Evolutionary conservation across 2,329 filamentous ascomycete genomes (phyloP), one percentile per base, ranked within the genome.

Genomic region (Curvularia eragrostidis): DNA sequence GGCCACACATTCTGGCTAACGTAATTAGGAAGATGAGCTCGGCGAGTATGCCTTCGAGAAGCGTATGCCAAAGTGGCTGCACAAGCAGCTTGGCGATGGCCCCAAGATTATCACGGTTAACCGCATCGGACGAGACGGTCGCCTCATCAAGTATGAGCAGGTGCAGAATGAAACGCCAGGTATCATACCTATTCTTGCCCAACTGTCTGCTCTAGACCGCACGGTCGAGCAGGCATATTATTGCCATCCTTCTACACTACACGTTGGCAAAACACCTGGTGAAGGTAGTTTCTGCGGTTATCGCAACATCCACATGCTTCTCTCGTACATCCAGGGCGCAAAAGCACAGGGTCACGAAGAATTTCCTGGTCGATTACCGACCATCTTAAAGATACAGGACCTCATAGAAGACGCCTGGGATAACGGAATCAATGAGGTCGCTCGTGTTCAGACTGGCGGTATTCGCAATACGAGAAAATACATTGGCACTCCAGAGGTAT

Each of bases 281-380:
- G 93, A 97, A 79, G 93, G 93, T 21, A 91, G 92, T 5, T 98
- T 98, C 74, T 98, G 94, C 73, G 94, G 94, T 3, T 98, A 97
- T 74, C 86, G 94, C 39, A 98, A 96, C 71, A 96, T 97, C 30
- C 95, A 98, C 74, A 96, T 96, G 88, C 77, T 97, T 65, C 80
- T 89, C 13, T 94, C 93, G 0, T 93, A 91, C 73, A 86, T 97
- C 19, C 85, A 88, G 57, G 84, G 83, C 8, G 79, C 85, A 1
- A 75, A 80, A 38, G 81, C 81, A 12, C 77, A 81, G 12, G 91
- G 90, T 0, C 76, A 84, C 59, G 81, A 88, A 39, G 77, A 80
- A 47, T 91, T 96, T 58, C 75, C 80, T 1, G 79, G 80, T 4
- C 80, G 71, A 3, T 79, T 93, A 5, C 94, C 95, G 0, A 87